phyloP scores from a whole-genome alignment of 139 green algal species.

The Chlorella sp. region DNA sequence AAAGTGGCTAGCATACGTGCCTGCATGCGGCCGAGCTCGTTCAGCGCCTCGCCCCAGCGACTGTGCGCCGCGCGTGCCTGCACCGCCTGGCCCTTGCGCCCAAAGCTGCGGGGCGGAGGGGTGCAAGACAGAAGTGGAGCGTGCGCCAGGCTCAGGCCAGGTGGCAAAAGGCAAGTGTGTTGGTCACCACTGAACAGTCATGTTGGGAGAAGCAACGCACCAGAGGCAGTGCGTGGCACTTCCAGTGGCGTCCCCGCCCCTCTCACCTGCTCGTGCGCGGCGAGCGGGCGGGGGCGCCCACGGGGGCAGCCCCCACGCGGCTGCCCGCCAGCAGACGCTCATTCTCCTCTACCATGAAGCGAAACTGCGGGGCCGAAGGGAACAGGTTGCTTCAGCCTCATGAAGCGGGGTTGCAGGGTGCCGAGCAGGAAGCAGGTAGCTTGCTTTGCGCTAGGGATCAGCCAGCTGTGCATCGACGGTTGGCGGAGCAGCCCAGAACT shows the following conservation, averaged over 20 bases:
- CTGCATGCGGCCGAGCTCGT: constrained; percentile 6
- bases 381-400: too few species aligned
- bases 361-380: neutral
- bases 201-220: too few species aligned
- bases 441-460: too few species aligned
- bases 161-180: too few species aligned
- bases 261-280: constrained; percentile 1
- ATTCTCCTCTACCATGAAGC: constrained; percentile 39
- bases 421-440: too few species aligned
- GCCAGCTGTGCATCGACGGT: too few species aligned
- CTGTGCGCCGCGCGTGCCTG: neutral
- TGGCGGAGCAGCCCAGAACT: too few species aligned
- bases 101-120: neutral
- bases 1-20: neutral
- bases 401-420: neutral
- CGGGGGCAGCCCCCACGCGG: neutral
- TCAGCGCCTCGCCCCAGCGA: constrained; percentile 24
- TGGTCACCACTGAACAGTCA: too few species aligned
- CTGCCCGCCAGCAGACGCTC: constrained; percentile 9
- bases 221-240: too few species aligned
- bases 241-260: neutral
- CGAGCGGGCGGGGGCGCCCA: too few species aligned
- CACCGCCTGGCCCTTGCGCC: neutral
- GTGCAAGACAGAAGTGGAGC: too few species aligned
- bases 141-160: too few species aligned